Conservation (phyloP, 2,329 filamentous ascomycete genomes). For the Teratosphaeriaceae sp. region DNA sequence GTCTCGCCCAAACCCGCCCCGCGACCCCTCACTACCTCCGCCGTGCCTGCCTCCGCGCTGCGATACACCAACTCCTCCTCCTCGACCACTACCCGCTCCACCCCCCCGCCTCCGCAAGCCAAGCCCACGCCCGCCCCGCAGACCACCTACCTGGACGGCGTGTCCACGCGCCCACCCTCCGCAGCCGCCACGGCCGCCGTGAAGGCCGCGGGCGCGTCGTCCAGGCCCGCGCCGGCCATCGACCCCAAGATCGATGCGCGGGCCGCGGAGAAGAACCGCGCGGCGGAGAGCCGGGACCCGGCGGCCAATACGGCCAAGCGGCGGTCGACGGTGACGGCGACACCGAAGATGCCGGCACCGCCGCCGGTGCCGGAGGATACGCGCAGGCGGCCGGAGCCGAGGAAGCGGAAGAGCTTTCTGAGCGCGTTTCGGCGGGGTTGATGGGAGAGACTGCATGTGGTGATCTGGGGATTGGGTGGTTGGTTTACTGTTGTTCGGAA, state of each 20-base stretch:
- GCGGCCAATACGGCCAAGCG: slow-evolving; percentile 56
- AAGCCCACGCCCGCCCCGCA: too few relatives aligned
- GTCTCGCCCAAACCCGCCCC: slow-evolving; percentile 3
- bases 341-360: slow-evolving; percentile 73
- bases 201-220: too few relatives aligned
- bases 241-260: slow-evolving; percentile 12
- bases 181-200: background rate
- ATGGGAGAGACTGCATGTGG: too few relatives aligned
- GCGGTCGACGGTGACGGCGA: slow-evolving; percentile 22
- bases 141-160: slow-evolving; percentile 9
- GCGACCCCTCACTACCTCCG: background rate
- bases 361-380: slow-evolving; percentile 90
- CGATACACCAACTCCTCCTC: slow-evolving; percentile 1
- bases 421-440: slow-evolving; percentile 33
- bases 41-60: background rate
- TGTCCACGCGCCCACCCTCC: slow-evolving; percentile 1
- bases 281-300: slow-evolving; percentile 64
- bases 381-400: slow-evolving; percentile 56
- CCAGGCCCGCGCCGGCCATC: background rate
- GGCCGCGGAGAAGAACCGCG: slow-evolving; percentile 84
- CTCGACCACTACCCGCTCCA: background rate
- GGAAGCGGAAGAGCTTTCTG: slow-evolving; percentile 43
- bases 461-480: background rate
- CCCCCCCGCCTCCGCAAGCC: background rate
- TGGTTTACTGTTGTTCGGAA: too few relatives aligned